phyloP scores from a whole-genome alignment of 202 grass and related monocot species.

The Digitaria exilis region DNA sequence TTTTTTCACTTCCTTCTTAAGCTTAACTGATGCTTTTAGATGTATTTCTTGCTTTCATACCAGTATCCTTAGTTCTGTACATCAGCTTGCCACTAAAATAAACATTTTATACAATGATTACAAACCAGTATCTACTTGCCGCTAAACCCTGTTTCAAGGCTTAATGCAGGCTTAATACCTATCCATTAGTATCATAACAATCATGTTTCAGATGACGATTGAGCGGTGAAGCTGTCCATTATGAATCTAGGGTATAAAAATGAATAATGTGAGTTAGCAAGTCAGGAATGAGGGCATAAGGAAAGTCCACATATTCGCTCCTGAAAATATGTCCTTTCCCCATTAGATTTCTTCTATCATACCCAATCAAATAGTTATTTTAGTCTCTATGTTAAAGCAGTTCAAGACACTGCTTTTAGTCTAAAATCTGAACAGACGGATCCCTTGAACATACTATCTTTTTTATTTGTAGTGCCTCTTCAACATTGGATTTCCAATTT shows the following conservation, averaged over 20 bases:
- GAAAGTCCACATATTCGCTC: no score
- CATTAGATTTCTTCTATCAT: neutral
- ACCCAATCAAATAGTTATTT: neutral
- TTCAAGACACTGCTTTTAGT: neutral
- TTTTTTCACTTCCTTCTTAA: neutral
- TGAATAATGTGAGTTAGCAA: neutral
- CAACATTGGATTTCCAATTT: neutral
- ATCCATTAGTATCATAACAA: neutral
- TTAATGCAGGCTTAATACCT: no score
- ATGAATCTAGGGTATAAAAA: slow-evolving; percentile 1
- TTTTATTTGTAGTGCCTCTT: no score
- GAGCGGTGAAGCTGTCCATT: neutral
- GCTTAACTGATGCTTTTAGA: neutral
- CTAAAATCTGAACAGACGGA: neutral
- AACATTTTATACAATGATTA: slow-evolving; percentile 18
- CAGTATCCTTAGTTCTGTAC: neutral
- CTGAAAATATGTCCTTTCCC: neutral
- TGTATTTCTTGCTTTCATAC: slow-evolving; percentile 16
- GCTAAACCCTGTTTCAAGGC: neutral
- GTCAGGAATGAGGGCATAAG: neutral
- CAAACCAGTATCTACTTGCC: neutral
- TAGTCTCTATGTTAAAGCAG: neutral
- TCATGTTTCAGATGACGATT: neutral
- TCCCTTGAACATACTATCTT: neutral
- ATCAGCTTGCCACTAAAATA: neutral